phyloP scores from a whole-genome alignment of 2,329 filamentous ascomycete species.

The Beauveria pseudobassiana region DNA sequence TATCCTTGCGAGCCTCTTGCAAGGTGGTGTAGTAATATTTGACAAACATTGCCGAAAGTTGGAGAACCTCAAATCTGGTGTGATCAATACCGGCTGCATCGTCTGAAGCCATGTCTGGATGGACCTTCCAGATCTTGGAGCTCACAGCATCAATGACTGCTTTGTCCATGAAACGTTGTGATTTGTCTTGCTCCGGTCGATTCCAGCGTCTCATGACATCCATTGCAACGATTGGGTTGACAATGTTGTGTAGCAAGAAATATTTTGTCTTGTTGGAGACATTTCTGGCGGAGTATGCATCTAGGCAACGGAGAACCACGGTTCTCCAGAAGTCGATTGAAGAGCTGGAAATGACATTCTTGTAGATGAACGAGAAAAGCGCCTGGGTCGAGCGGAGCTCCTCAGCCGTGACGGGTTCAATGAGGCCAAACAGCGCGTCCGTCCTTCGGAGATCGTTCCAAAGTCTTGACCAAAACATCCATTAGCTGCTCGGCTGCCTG shows the following conservation, averaged over 20 bases:
- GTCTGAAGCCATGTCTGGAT: constrained; percentile 72
- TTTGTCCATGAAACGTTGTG: constrained; percentile 73
- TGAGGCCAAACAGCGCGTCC: constrained; percentile 75
- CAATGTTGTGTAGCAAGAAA: constrained; percentile 83
- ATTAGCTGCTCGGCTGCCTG: constrained; percentile 87
- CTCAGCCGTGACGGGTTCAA: constrained; percentile 76
- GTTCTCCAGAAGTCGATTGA: constrained; percentile 81
- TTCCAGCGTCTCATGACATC: constrained; percentile 83
- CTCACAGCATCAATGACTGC: constrained; percentile 84
- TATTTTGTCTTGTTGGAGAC: constrained; percentile 86
- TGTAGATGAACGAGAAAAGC: constrained; percentile 77
- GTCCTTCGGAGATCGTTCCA: constrained; percentile 67
- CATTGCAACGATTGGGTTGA: constrained; percentile 95
- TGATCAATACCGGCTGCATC: constrained; percentile 87
- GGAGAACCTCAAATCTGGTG: constrained; percentile 89
- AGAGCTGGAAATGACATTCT: constrained; percentile 72
- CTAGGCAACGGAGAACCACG: constrained; percentile 76
- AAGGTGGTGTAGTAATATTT: constrained; percentile 88
- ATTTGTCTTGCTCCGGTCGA: constrained; percentile 44
- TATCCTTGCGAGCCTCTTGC: constrained; percentile 89
- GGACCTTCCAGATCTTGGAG: constrained; percentile 88
- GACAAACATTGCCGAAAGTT: constrained; percentile 88
- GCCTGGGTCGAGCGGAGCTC: constrained; percentile 71
- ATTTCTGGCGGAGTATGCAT: constrained; percentile 72
- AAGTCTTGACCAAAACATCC: constrained; percentile 72